Conservation (phyloP, 768 basidiomycete species). For the Cyathus striatus region DNA sequence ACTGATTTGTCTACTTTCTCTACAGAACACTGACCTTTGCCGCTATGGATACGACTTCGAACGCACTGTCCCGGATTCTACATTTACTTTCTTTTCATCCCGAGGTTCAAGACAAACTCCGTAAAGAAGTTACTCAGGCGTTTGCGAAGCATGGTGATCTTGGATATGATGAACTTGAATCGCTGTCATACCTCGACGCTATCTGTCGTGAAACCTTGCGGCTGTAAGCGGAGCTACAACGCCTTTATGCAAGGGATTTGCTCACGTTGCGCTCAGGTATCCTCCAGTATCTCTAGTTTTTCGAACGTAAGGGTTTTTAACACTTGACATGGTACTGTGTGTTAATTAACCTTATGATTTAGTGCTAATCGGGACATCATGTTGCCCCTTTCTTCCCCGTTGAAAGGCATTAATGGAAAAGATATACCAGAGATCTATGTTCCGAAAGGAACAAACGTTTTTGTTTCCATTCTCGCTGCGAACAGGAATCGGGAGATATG, state of each 20-base stretch:
- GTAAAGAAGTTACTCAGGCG: conserved; percentile 27
- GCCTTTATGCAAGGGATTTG: background rate
- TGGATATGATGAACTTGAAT: conserved; percentile 28
- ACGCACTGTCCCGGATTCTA: conserved; percentile 25
- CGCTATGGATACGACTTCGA: background rate
- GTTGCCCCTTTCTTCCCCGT: conserved; percentile 27
- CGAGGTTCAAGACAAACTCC: conserved; percentile 30
- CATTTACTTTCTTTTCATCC: conserved; percentile 25
- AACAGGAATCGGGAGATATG: conserved; percentile 31
- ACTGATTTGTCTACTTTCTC: background rate
- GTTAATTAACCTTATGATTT: background rate
- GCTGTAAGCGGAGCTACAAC: conserved; percentile 15
- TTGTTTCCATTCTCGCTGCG: conserved; percentile 21
- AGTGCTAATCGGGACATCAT: conserved; percentile 22
- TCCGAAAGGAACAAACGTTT: conserved; percentile 18
- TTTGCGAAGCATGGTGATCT: conserved; percentile 17
- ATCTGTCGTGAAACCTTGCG: conserved; percentile 34
- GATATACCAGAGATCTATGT: conserved; percentile 16
- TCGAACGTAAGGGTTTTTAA: conserved; percentile 15
- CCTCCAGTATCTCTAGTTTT: conserved; percentile 16
- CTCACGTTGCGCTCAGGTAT: conserved; percentile 8
- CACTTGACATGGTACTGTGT: background rate
- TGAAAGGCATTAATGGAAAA: conserved; percentile 22
- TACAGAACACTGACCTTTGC: background rate
- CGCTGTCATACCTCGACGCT: conserved; percentile 33